phyloP scores from a whole-genome alignment of 768 basidiomycete genomes.

The Rhizopogon sp. region DNA sequence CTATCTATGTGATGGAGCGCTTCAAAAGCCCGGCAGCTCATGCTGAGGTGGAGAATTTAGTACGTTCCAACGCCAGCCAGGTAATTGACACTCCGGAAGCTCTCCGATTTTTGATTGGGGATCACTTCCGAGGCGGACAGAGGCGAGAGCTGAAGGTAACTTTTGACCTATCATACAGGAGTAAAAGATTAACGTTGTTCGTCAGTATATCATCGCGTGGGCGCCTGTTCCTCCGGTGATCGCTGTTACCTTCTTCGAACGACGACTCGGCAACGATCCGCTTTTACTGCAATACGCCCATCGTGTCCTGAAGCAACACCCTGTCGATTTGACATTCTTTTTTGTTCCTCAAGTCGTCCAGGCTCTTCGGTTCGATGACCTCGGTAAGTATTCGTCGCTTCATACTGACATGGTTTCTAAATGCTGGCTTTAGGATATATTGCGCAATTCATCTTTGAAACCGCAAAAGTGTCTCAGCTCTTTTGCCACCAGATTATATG shows the following conservation, averaged over 20 bases:
- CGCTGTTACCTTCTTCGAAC: conserved; percentile 82
- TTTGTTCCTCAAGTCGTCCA: conserved; percentile 99
- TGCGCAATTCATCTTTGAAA: conserved; percentile 92
- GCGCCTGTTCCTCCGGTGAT: conserved; percentile 80
- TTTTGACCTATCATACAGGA: background rate
- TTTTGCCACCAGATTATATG: conserved; percentile 99
- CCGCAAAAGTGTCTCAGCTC: conserved; percentile 91
- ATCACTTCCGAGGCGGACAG: conserved; percentile 51
- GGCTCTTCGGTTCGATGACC: conserved; percentile 83
- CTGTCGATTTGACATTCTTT: conserved; percentile 94
- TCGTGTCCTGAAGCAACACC: conserved; percentile 90
- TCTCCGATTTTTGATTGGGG: conserved; percentile 73
- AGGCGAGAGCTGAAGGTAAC: conserved; percentile 72
- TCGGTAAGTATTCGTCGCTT: conserved; percentile 47
- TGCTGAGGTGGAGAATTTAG: conserved; percentile 69
- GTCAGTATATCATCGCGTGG: conserved; percentile 84
- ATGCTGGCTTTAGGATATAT: conserved; percentile 67
- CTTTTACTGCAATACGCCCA: conserved; percentile 93
- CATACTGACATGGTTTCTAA: background rate
- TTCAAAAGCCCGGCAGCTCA: conserved; percentile 67
- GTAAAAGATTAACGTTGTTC: conserved; percentile 3
- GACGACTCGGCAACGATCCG: conserved; percentile 77
- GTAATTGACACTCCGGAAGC: conserved; percentile 80
- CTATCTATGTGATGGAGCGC: conserved; percentile 80
- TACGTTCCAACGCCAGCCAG: conserved; percentile 65